phyloP scores from a whole-genome alignment of 176 grass and related monocot species.

The Juncus inflexus region DNA sequence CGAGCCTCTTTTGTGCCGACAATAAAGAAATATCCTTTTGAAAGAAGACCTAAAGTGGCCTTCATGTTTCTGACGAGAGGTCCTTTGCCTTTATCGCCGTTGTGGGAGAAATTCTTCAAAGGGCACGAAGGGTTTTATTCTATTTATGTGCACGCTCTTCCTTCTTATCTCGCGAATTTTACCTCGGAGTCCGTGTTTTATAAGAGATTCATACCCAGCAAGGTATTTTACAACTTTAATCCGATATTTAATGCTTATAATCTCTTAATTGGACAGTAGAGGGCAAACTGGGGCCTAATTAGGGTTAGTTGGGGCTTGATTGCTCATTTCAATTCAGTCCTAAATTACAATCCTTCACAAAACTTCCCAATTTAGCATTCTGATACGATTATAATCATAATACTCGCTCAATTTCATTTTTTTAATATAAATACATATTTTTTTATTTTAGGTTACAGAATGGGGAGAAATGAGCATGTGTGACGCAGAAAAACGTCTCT shows the following conservation, averaged over 20 bases:
- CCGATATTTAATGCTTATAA: no score
- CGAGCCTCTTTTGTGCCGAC: constrained; percentile 68
- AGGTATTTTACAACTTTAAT: constrained; percentile 42
- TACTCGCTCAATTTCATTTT: not conserved
- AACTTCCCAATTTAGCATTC: no score
- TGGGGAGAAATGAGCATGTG: constrained; percentile 97
- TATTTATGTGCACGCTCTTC: constrained; percentile 70
- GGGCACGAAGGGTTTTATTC: constrained; percentile 75
- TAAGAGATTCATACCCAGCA: constrained; percentile 68
- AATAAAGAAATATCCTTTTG: constrained; percentile 56
- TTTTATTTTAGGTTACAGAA: constrained; percentile 59
- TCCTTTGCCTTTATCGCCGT: constrained; percentile 63
- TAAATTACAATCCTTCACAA: no score
- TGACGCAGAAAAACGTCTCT: constrained; percentile 85
- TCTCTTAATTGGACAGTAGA: not conserved
- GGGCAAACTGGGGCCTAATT: not conserved
- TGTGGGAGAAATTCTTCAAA: constrained; percentile 82
- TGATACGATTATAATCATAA: no score
- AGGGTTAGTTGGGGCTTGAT: not conserved
- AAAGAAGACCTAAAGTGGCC: constrained; percentile 67
- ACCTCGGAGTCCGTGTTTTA: constrained; percentile 72
- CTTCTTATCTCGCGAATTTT: constrained; percentile 66
- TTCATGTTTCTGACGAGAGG: constrained; percentile 98
- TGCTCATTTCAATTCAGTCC: not conserved
- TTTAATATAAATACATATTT: no score